Base-by-base conservation (phyloP, 2,329 filamentous ascomycete species). In the Thelonectria blattea region DNA sequence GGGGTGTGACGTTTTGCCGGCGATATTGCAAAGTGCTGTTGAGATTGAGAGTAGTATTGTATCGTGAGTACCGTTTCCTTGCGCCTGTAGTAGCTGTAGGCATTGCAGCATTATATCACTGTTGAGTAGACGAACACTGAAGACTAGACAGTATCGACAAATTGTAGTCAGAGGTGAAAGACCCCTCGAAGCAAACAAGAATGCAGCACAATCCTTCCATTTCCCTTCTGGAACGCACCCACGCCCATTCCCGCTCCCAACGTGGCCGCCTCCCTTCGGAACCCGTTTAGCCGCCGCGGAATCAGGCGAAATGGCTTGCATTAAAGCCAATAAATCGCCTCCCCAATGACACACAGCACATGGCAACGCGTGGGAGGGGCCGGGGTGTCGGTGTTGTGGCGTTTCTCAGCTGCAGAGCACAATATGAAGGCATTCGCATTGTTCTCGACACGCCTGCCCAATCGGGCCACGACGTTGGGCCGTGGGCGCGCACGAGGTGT, bases 361-460 rank as follows among this genome's bases (percentile, higher is more conserved):
- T 18, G 15, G 39, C 22, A 55, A 32, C 45, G 56, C 27, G 46
- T 37, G 37, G 56, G 30, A 17, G 39, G 22, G 46, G 32, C 51
- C 39, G 49, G 39, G 42, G 39, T 55, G 39, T 55, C 30, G 50
- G 62, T 42, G 42, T 27, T 27, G 54, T 55, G 59, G 58, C 39
- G 37, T 37, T 34, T 24, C 39, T 51, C 49, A 58, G 63, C 32
- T 62, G 46, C 30, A 32, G 45, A 49, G 27, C 49, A 68, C 62
- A 70, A 69, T 70, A 65, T 66, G 48, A 66, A 65, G 45, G 56
- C 47, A 61, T 66, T 66, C 42, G 52, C 66, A 71, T 71, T 71
- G 68, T 71, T 69, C 67, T 62, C 37, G 5, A 14, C 53, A 56
- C 54, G 59, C 47, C 46, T 55, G 32, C 59, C 49, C 39, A 12